phyloP scores from a whole-genome alignment of 1,284 basidiomycete genomes.

The Exobasidium rhododendri region DNA sequence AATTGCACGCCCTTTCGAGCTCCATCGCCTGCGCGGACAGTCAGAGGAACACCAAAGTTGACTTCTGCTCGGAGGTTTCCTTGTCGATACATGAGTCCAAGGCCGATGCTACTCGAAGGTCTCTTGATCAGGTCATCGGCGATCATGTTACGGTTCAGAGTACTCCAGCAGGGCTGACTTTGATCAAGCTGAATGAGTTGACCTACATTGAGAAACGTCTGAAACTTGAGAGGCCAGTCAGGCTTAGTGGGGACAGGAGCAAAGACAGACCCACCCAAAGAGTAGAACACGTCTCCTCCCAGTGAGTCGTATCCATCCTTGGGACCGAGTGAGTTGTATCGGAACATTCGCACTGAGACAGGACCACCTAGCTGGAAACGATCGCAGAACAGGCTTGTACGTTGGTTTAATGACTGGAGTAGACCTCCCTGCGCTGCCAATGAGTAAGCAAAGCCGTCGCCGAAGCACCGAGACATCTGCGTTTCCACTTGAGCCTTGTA shows the following conservation, averaged over 20 bases:
- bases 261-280: constrained; percentile 74
- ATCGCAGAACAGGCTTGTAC: constrained; percentile 67
- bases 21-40: constrained; percentile 73
- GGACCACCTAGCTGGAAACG: constrained; percentile 92
- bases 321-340: constrained; percentile 77
- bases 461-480: constrained; percentile 19
- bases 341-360: constrained; percentile 81
- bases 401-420: constrained; percentile 36
- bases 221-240: constrained; percentile 84
- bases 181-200: constrained; percentile 68
- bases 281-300: constrained; percentile 86
- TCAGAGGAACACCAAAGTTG: constrained; percentile 85
- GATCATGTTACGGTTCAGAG: constrained; percentile 7
- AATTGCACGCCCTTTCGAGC: constrained; percentile 78
- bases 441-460: constrained; percentile 16
- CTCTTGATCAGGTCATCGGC: constrained; percentile 28
- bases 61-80: constrained; percentile 81
- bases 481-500: constrained; percentile 39
- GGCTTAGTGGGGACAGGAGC: constrained; percentile 73
- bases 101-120: constrained; percentile 69
- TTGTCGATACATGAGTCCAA: constrained; percentile 86
- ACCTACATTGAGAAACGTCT: constrained; percentile 81
- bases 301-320: constrained; percentile 74
- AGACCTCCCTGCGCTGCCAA: constrained; percentile 26
- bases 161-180: constrained; percentile 58